Evolutionary conservation across 2,329 filamentous ascomycete species (phyloP).

Genomic region (Arachnomyces sp.): DNA sequence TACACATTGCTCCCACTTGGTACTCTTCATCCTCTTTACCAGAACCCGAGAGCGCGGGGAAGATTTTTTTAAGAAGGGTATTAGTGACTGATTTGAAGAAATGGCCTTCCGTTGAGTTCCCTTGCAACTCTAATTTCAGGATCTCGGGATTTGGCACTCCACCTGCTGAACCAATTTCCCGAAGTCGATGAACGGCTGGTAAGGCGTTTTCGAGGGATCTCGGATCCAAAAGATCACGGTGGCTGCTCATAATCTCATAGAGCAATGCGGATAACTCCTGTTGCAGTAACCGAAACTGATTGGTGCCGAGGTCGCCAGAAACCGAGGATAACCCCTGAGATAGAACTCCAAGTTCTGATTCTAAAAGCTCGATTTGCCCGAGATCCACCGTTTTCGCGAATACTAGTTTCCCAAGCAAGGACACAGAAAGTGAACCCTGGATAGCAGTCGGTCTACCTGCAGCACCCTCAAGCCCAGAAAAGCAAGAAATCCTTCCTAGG

Average conservation of each 20-base stretch:
- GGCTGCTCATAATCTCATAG: slow-evolving; percentile 26
- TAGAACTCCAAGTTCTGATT: slow-evolving; percentile 56
- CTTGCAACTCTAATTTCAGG: slow-evolving; percentile 14
- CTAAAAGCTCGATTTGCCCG: slow-evolving; percentile 53
- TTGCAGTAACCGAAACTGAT: slow-evolving; percentile 45
- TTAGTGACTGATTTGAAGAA: slow-evolving; percentile 29
- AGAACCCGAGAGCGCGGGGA: slow-evolving; percentile 16
- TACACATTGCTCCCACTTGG: slow-evolving; percentile 57
- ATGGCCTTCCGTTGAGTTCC: slow-evolving; percentile 19
- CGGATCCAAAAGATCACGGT: slow-evolving; percentile 27
- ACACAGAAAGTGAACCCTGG: slow-evolving; percentile 41
- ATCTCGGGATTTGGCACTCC: slow-evolving; percentile 11
- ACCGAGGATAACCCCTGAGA: slow-evolving; percentile 47
- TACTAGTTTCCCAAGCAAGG: slow-evolving; percentile 49
- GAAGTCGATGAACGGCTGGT: slow-evolving; percentile 17
- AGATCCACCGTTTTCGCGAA: slow-evolving; percentile 47
- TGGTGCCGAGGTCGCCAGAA: slow-evolving; percentile 41
- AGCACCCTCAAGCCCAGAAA: slow-evolving; percentile 24
- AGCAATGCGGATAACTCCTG: slow-evolving; percentile 35
- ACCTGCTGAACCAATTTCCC: slow-evolving; percentile 14
- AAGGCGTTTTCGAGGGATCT: slow-evolving; percentile 19
- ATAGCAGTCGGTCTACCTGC: slow-evolving; percentile 36
- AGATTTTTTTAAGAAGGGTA: slow-evolving; percentile 21
- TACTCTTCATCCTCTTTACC: slow-evolving; percentile 17
- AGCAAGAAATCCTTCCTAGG: slow-evolving; percentile 29